Evolutionary conservation across 2,329 filamentous ascomycete species (phyloP), one percentile per base, ranked within the genome.

Genomic region (Epichloe uncinata): DNA sequence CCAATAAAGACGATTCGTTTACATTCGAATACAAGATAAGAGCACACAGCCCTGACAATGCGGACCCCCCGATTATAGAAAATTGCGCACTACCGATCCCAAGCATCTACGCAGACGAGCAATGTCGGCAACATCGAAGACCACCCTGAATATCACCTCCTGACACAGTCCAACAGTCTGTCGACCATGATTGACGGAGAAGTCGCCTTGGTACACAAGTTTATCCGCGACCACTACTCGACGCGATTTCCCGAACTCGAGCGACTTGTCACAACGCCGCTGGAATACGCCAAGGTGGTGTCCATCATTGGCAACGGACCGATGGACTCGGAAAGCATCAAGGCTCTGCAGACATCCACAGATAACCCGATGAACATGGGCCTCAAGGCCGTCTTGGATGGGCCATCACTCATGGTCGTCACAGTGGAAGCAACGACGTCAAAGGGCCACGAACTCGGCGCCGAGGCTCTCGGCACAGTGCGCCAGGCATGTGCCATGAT

Each of bases 241-340:
- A 77, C 85, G 16, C 81, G 91, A 53, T 98, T 97, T 61, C 91
- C 93, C 0, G 91, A 96, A 67, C 78, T 98, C 40, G 93, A 98
- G 66, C 78, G 78, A 18, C 78, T 98, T 35, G 84, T 98, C 53
- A 88, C 87, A 51, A 95, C 91, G 60, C 89, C 93, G 1, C 76
- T 97, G 47, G 88, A 96, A 63, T 98, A 96, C 69, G 89, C 91
- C 30, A 95, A 95, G 70, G 87, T 93, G 0, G 93, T 97, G 8
- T 83, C 87, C 3, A 94, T 97, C 56, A 78, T 98, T 54, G 85
- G 87, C 57, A 97, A 97, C 69, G 88, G 88, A 0, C 89, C 93
- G 13, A 79, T 97, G 72, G 84, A 94, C 60, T 73, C 76, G 49
- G 79, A 82, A 35, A 85, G 83, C 59, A 91, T 97, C 69, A 91